Conservation (phyloP, 179 eudicot species). For the Kewa caespitosa region DNA sequence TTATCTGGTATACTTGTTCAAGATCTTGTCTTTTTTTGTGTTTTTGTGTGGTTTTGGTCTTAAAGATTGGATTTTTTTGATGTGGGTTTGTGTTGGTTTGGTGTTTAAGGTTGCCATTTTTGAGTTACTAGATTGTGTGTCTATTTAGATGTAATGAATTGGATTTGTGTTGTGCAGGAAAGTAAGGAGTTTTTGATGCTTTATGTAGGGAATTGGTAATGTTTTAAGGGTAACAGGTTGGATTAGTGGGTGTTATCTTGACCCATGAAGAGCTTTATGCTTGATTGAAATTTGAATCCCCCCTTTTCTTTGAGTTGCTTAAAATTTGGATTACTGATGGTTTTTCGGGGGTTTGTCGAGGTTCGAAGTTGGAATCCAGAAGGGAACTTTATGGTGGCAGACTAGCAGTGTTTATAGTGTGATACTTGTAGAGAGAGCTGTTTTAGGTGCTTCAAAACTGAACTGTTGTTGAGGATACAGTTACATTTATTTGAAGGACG, state of each 20-base stretch:
- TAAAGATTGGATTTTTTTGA: background rate
- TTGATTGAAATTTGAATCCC: constrained; percentile 1
- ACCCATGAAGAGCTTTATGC: constrained; percentile 5
- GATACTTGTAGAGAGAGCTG: background rate
- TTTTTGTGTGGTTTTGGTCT: background rate
- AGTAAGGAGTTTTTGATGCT: background rate
- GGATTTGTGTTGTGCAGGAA: background rate
- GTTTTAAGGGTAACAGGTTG: constrained; percentile 11
- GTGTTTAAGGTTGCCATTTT: background rate
- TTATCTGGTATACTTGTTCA: constrained; percentile 69
- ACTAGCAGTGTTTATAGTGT: background rate
- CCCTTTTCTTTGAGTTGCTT: background rate
- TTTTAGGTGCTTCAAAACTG: background rate
- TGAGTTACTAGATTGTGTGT: background rate
- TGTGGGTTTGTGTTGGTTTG: background rate
- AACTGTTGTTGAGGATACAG: background rate
- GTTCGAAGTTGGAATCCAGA: constrained; percentile 10
- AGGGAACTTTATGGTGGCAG: background rate
- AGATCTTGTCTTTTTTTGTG: constrained; percentile 17
- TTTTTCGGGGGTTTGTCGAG: too few relatives aligned
- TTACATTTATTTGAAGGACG: too few relatives aligned
- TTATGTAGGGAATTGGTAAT: constrained; percentile 2
- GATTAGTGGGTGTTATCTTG: constrained; percentile 4
- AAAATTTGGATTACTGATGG: background rate
- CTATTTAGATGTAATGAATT: background rate